A percentile compares a stretch with the other conserved stretches of the same genome.
phyloP scores from a whole-genome alignment of 495 filamentous ascomycete species.

The Penicillium bovifimosum region DNA sequence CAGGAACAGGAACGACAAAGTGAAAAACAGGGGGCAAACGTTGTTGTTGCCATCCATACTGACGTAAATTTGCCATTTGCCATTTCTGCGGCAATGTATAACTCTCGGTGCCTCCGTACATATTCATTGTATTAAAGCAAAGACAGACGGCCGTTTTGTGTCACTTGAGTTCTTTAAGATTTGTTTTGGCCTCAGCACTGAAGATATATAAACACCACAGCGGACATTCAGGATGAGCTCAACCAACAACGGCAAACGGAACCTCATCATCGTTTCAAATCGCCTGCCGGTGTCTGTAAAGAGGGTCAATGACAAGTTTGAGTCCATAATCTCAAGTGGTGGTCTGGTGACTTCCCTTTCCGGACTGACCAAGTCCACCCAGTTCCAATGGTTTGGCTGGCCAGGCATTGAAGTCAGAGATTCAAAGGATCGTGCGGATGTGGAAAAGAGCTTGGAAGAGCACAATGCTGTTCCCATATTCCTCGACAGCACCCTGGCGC shows the following conservation, averaged over 20 bases:
- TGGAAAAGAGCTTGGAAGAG: constrained; percentile 38
- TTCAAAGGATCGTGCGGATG: constrained; percentile 37
- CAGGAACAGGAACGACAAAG: background rate
- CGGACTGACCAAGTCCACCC: constrained; percentile 76
- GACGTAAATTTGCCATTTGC: constrained; percentile 20
- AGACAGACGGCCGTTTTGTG: background rate
- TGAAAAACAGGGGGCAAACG: background rate
- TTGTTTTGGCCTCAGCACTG: no score
- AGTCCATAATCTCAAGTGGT: constrained; percentile 79
- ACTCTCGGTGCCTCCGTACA: background rate
- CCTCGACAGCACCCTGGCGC: constrained; percentile 47
- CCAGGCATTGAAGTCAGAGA: constrained; percentile 62
- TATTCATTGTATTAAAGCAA: background rate
- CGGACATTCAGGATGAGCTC: constrained; percentile 3
- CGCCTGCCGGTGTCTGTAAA: constrained; percentile 86
- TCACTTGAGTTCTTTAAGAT: background rate
- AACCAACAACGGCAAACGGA: constrained; percentile 15
- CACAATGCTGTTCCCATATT: constrained; percentile 52
- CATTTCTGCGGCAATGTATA: constrained; percentile 16
- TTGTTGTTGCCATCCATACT: constrained; percentile 5
- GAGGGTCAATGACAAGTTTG: constrained; percentile 64
- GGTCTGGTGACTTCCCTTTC: constrained; percentile 83
- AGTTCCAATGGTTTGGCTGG: constrained; percentile 93
- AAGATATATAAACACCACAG: background rate
- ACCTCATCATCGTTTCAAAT: constrained; percentile 79